Percentiles rank a stretch among this genome's conserved stretches.
Evolutionary conservation across 345 rosid species (phyloP).

Genomic region (Chamaenerion angustifolium): DNA sequence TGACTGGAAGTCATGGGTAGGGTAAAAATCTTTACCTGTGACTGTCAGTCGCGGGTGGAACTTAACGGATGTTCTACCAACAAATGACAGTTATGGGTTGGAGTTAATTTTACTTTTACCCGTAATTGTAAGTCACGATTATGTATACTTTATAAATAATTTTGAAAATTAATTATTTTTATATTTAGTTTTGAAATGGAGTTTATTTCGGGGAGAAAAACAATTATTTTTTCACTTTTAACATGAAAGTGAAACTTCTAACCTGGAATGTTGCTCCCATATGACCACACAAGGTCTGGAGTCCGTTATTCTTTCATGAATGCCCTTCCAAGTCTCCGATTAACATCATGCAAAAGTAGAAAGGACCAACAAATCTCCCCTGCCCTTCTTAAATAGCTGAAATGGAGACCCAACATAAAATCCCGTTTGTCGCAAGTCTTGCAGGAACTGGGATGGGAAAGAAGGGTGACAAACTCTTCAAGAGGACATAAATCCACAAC

Average conservation of each 20-base stretch:
- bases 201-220: too few species aligned
- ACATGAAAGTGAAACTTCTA: constrained; percentile 65
- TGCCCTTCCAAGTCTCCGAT: constrained; percentile 52
- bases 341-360: constrained; percentile 56
- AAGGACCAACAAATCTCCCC: constrained; percentile 63
- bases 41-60: too few species aligned
- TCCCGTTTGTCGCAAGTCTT: constrained; percentile 54
- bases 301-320: constrained; percentile 47
- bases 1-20: too few species aligned
- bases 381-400: constrained; percentile 58
- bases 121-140: too few species aligned
- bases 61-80: too few species aligned
- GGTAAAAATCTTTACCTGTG: too few species aligned
- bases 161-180: too few species aligned
- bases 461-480: constrained; percentile 73
- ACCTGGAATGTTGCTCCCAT: constrained; percentile 68
- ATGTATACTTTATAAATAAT: too few species aligned
- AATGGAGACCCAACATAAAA: constrained; percentile 83
- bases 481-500: constrained; percentile 15
- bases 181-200: too few species aligned
- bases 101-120: too few species aligned
- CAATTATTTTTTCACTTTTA: neutral
- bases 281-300: constrained; percentile 72
- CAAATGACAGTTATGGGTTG: too few species aligned
- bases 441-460: constrained; percentile 54